phyloP scores from a whole-genome alignment of 257 asterid species.

The Voacanga thouarsii region DNA sequence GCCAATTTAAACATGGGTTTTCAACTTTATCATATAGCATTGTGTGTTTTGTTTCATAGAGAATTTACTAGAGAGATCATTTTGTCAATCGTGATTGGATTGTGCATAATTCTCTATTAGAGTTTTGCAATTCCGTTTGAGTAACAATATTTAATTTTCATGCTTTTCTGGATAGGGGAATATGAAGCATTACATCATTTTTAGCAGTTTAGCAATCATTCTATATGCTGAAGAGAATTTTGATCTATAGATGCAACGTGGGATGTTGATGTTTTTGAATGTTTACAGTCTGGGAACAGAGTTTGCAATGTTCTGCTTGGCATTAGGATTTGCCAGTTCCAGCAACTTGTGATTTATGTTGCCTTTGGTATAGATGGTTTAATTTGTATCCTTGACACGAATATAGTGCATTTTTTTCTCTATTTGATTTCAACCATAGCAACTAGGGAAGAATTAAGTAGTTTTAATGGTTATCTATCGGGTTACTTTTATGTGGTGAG shows the following conservation, averaged over 20 bases:
- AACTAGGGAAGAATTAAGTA: too few relatives aligned
- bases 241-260: not conserved
- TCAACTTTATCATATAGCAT: not conserved
- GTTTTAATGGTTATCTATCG: too few relatives aligned
- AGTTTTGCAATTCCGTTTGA: not conserved
- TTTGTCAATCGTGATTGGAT: not conserved
- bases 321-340: not conserved
- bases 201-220: not conserved
- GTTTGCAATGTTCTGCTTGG: not conserved
- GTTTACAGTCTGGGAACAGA: not conserved
- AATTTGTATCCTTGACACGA: not conserved
- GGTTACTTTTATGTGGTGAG: too few relatives aligned
- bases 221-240: not conserved
- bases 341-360: not conserved
- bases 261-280: not conserved
- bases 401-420: not conserved
- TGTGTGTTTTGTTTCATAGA: not conserved
- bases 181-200: not conserved
- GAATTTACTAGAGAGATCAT: not conserved
- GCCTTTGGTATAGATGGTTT: not conserved
- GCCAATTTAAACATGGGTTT: conserved; percentile 5
- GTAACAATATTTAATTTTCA: not conserved
- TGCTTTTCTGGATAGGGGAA: not conserved
- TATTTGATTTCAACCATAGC: not conserved
- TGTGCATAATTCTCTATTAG: not conserved